These are phyloP conservation scores for Teunomyces cretensis DNA, from an alignment of 805 yeast species.

Conservation along the genomic window DNA sequence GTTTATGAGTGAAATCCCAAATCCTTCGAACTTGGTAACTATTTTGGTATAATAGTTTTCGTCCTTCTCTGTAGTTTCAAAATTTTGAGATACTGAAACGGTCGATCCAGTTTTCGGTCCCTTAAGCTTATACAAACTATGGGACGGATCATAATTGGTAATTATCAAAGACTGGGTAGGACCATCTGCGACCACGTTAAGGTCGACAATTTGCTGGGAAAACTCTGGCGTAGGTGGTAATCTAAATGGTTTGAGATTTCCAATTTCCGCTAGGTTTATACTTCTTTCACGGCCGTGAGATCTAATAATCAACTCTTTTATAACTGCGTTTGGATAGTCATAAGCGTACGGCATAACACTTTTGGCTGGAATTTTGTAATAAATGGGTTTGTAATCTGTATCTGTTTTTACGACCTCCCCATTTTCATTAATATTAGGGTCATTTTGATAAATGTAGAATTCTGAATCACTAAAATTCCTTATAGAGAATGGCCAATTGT, in stretches of 20 bases:
- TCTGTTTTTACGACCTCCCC: conserved; percentile 51
- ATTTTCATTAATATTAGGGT: conserved; percentile 69
- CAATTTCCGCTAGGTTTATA: conserved; percentile 89
- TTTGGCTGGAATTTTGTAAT: conserved; percentile 78
- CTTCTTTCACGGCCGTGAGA: conserved; percentile 73
- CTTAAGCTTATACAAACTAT: conserved; percentile 67
- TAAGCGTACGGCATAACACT: conserved; percentile 98
- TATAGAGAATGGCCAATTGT: conserved; percentile 90
- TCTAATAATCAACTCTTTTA: conserved; percentile 75
- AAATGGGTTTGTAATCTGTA: conserved; percentile 69
- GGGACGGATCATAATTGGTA: conserved; percentile 74
- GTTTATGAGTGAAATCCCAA: conserved; percentile 84
- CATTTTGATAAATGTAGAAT: conserved; percentile 80
- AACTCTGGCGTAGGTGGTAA: conserved; percentile 49
- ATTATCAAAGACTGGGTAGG: conserved; percentile 87
- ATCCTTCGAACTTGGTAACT: conserved; percentile 70
- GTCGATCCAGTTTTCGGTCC: conserved; percentile 24
- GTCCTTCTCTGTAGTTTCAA: conserved; percentile 55
- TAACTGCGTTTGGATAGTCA: conserved; percentile 91
- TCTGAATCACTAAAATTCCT: conserved; percentile 88
- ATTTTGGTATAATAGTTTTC: conserved; percentile 54
- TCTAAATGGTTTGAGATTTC: conserved; percentile 83
- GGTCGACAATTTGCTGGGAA: conserved; percentile 62
- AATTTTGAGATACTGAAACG: conserved; percentile 37
- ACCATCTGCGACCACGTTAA: conserved; percentile 95